Evolutionary conservation across 768 basidiomycete species (phyloP), one percentile per base, ranked within the genome.

Genomic region (Suillus fuscotomentosus): DNA sequence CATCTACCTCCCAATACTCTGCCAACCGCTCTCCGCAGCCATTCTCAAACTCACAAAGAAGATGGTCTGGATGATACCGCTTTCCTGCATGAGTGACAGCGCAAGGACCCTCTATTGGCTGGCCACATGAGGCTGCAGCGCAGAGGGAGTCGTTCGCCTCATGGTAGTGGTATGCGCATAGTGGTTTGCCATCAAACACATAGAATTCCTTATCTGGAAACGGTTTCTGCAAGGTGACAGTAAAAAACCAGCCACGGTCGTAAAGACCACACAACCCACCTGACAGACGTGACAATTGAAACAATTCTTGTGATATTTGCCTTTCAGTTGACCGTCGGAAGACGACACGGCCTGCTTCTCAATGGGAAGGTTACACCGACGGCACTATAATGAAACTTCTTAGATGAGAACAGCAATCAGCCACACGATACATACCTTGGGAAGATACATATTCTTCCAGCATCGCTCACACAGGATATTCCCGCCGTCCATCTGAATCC

Each of bases 381-480:
- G 92, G 72, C 95, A 97, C 92, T 94, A 68, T 63, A 62, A 22
- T 38, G 43, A 47, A 60, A 60, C 27, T 59, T 27, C 65, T 43
- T 66, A 50, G 41, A 38, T 34, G 22, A 53, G 34, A 60, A 54
- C 22, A 14, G 34, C 3, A 24, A 31, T 53, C 17, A 60, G 55
- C 54, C 57, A 51, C 36, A n/a, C 20, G 39, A 60, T 43, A 75
- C 85, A 48, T 67, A 91, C 93, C 81, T 94, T 95, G 66, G 95
- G 95, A 66, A 97, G 77, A 79, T 97, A 97, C 89, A 96, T 91
- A 71, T 91, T 88, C 82, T 97, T 97, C 95, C 95, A 97, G 75
- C 95, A 96, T 70, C 77, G 78, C 72, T 95, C 96, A 75, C 96
- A 97, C 69, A 97, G 77, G 43, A 94, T 87, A 45, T 78, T 85